Evolutionary conservation across 2,329 filamentous ascomycete genomes (phyloP).

Genomic region (Pyrenophora teres): DNA sequence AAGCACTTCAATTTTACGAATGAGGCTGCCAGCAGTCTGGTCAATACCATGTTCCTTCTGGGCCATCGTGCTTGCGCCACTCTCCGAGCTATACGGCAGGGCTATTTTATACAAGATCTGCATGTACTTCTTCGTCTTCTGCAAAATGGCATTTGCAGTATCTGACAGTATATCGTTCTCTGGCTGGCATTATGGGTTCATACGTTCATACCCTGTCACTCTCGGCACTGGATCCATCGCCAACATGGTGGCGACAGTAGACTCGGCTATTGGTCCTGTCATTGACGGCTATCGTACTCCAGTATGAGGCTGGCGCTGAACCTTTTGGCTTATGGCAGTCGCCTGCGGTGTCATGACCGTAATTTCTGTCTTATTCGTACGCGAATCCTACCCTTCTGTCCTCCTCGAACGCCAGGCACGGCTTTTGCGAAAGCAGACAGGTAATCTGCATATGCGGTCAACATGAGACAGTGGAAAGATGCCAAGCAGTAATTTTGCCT

Average conservation of each 20-base stretch:
- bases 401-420: slow-evolving; percentile 41
- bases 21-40: slow-evolving; percentile 6
- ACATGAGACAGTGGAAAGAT: slow-evolving; percentile 11
- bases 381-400: slow-evolving; percentile 27
- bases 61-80: not conserved
- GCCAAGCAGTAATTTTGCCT: too few relatives aligned
- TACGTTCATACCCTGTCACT: slow-evolving; percentile 19
- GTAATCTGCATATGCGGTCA: slow-evolving; percentile 33
- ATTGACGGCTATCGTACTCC: slow-evolving; percentile 16
- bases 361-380: slow-evolving; percentile 33
- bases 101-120: not conserved
- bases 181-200: slow-evolving; percentile 31
- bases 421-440: slow-evolving; percentile 32
- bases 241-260: slow-evolving; percentile 25
- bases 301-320: slow-evolving; percentile 21
- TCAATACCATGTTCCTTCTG: slow-evolving; percentile 18
- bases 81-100: not conserved
- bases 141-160: slow-evolving; percentile 66
- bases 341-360: slow-evolving; percentile 27
- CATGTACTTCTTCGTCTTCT: slow-evolving; percentile 59
- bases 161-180: slow-evolving; percentile 60
- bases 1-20: slow-evolving; percentile 10
- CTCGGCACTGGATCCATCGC: slow-evolving; percentile 32
- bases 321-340: slow-evolving; percentile 16
- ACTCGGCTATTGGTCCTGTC: slow-evolving; percentile 23